Evolutionary conservation across 805 yeast species (phyloP), one percentile per base, ranked within the genome.

Genomic region (Myxozyma monticola): DNA sequence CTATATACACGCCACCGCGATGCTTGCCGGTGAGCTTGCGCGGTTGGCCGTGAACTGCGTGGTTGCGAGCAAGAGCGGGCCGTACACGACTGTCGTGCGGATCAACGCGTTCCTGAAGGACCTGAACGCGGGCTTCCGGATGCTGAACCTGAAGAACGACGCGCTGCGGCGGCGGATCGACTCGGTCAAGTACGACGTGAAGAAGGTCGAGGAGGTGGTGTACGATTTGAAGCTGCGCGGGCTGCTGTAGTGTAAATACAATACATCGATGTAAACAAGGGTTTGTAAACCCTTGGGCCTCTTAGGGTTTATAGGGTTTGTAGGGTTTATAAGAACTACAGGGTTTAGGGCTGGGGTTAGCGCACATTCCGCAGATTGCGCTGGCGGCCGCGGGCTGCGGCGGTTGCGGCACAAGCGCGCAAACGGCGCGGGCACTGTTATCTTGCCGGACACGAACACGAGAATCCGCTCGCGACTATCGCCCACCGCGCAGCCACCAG

Each of bases 111-210:
- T 63, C 37, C 45, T 64, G 31, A 62, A 63, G 45, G 55, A 61
- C 21, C 43, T 64, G 6, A 68, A 66, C 35, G 52, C 62, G 2
- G 63, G 60, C 0, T 62, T 66, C 33, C 44, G 55, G 56, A 42
- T 53, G 37, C 50, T 65, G 34, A 64, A 65, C 37, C 45, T 65
- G 42, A 65, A 65, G 45, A 65, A 65, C 33, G 69, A 65, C 48
- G 44, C 57, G 28, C 51, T 65, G 47, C 49, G 69, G n/a, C 37
- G 67, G 20, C 51, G 66, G 7, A 53, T 51, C 17, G 69, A 65
- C 42, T 36, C 61, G 18, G 46, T 65, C 30, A 65, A 65, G 43
- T 65, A 66, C 42, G 68, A 65, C 37, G 63, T 64, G 8, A 65
- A 65, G 51, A 64, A 64, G 48, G 60, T 64, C 15, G 69, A 65